phyloP scores from a whole-genome alignment of 106 monocot species.

The Xerophyta viscosa region DNA sequence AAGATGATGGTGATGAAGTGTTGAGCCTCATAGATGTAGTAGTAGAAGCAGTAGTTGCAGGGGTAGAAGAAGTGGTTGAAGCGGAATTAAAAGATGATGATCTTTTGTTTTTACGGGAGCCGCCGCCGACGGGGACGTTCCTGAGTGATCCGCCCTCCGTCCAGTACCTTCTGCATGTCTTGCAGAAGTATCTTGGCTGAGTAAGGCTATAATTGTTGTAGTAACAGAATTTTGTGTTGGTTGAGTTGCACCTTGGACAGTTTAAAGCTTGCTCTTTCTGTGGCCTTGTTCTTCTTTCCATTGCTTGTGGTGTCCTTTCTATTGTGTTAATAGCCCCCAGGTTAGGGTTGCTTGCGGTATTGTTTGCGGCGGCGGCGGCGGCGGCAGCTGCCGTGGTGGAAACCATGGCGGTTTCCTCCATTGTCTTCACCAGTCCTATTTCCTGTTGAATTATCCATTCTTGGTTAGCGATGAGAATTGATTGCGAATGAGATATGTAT shows the following conservation, averaged over 20 bases:
- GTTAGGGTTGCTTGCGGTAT: constrained; percentile 5
- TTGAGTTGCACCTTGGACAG: constrained; percentile 66
- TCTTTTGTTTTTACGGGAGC: constrained; percentile 66
- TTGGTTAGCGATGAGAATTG: too few relatives aligned
- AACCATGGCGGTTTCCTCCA: constrained; percentile 20
- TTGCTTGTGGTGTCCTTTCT: constrained; percentile 30
- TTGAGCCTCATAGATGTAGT: constrained; percentile 1
- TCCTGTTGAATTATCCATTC: too few relatives aligned
- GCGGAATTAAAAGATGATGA: constrained; percentile 21
- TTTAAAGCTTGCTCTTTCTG: constrained; percentile 53
- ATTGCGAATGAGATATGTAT: too few relatives aligned
- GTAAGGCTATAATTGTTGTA: constrained; percentile 86
- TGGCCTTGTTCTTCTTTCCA: constrained; percentile 39
- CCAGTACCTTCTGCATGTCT: constrained; percentile 73
- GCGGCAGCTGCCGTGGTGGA: neutral
- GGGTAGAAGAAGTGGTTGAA: constrained; percentile 4
- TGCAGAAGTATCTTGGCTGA: constrained; percentile 82
- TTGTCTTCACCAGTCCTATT: constrained; percentile 46
- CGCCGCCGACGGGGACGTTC: constrained; percentile 69
- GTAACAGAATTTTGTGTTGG: constrained; percentile 80
- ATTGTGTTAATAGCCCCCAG: neutral
- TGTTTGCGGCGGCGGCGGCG: neutral
- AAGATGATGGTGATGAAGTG: constrained; percentile 3
- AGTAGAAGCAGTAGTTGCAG: constrained; percentile 2
- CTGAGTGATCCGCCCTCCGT: constrained; percentile 69